Evolutionary conservation across 345 rosid genomes (phyloP).

Genomic region (Aquilaria sinensis): DNA sequence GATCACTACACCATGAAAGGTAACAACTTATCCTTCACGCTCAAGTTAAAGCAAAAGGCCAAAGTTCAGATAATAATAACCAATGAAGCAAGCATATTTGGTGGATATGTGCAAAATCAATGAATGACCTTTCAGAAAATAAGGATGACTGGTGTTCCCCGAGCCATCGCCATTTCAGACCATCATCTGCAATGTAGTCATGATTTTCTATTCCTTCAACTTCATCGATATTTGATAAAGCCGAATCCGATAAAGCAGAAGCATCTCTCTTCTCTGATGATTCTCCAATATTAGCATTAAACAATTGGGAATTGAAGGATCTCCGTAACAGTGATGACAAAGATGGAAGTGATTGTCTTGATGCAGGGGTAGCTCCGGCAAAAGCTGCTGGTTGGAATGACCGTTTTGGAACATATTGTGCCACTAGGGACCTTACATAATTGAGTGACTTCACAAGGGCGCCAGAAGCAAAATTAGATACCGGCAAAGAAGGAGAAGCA

Average conservation of each 20-base stretch:
- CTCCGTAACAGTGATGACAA: conserved; percentile 77
- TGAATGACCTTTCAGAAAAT: conserved; percentile 72
- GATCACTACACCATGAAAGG: conserved; percentile 40
- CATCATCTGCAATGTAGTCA: conserved; percentile 69
- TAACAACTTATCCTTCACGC: neutral
- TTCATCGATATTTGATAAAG: conserved; percentile 61
- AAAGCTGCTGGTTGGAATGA: conserved; percentile 87
- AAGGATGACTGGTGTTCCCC: conserved; percentile 53
- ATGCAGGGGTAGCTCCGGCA: conserved; percentile 69
- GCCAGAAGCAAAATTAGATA: conserved; percentile 77
- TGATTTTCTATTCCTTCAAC: conserved; percentile 50
- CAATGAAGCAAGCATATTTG: neutral
- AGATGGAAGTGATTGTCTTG: conserved; percentile 73
- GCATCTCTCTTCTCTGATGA: conserved; percentile 61
- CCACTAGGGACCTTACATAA: conserved; percentile 93
- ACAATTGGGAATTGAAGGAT: conserved; percentile 79
- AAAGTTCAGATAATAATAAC: conserved; percentile 7
- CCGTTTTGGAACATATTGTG: conserved; percentile 74
- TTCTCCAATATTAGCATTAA: conserved; percentile 59
- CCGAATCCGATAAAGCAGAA: conserved; percentile 46
- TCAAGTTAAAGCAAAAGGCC: neutral
- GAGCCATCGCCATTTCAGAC: conserved; percentile 87
- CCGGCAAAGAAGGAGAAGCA: conserved; percentile 71
- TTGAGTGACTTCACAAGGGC: conserved; percentile 88
- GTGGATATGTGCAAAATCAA: conserved; percentile 5